Evolutionary conservation across 2,329 filamentous ascomycete species (phyloP).

Genomic region (Aspergillus vadensis): DNA sequence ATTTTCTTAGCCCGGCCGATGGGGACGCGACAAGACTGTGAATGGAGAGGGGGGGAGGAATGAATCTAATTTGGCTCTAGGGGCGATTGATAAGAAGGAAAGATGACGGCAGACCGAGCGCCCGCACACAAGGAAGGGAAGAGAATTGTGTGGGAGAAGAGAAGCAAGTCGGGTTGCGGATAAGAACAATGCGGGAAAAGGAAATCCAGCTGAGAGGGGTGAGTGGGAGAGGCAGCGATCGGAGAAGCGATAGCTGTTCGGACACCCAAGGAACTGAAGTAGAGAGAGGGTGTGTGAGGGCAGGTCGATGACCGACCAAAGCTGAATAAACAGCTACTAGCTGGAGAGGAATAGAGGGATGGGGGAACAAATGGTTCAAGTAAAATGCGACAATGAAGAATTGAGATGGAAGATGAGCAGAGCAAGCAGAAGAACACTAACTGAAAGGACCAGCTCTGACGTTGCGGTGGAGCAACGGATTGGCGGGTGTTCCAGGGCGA

Average conservation of each 20-base stretch:
- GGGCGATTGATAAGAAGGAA: not conserved
- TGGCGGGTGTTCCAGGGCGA: constrained; percentile 7
- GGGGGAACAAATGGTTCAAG: not conserved
- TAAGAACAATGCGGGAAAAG: not conserved
- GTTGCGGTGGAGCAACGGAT: constrained; percentile 20
- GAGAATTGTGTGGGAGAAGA: not conserved
- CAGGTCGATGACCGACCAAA: not conserved
- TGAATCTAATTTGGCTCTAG: not conserved
- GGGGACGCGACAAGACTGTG: not conserved
- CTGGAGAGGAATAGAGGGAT: not conserved
- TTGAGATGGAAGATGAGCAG: not conserved
- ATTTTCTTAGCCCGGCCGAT: constrained; percentile 35
- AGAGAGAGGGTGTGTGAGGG: no score
- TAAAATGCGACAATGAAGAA: not conserved
- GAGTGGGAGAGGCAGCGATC: not conserved
- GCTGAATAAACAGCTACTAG: not conserved
- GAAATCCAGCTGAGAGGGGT: not conserved
- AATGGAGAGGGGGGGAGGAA: constrained; percentile 1
- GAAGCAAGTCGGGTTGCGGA: not conserved
- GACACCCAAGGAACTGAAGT: not conserved
- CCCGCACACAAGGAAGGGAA: not conserved
- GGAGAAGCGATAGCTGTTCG: not conserved
- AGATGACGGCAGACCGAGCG: not conserved
- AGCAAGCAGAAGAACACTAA: no score
- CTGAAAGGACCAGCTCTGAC: constrained; percentile 17